Conservation (phyloP, 2,329 filamentous ascomycete species). For the Colletotrichum sp. region DNA sequence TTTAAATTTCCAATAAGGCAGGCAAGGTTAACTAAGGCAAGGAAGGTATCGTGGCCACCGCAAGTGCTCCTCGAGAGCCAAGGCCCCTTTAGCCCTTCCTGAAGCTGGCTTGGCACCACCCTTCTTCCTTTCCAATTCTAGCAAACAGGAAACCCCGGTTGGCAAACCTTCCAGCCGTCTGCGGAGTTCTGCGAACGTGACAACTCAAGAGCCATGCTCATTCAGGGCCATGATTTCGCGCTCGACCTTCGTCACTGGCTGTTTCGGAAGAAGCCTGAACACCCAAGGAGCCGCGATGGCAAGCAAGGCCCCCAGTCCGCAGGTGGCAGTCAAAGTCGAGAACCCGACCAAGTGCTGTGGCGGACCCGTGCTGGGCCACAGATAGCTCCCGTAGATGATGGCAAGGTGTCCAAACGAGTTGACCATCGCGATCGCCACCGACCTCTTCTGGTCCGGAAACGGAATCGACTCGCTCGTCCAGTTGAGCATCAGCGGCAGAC, state of each 20-base stretch:
- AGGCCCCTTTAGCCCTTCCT: neutral
- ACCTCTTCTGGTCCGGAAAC: constrained; percentile 17
- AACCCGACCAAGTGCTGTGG: constrained; percentile 3
- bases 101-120: neutral
- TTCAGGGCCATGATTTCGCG: neutral
- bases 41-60: neutral
- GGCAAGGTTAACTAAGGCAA: neutral
- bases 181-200: neutral
- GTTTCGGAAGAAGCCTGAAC: neutral
- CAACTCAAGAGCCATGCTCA: neutral
- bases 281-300: neutral
- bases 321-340: neutral
- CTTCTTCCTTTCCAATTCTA: neutral
- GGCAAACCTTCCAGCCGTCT: neutral
- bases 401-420: constrained; percentile 21
- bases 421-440: constrained; percentile 20
- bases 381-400: constrained; percentile 21
- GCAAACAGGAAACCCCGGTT: neutral
- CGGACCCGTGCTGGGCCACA: constrained; percentile 17
- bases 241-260: neutral
- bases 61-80: neutral
- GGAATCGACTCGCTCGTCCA: constrained; percentile 18
- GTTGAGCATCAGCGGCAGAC: constrained; percentile 13
- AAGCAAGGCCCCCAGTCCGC: neutral
- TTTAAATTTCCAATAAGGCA: neutral